These are phyloP conservation scores for Nepenthes mirabilis DNA, from an alignment of 148 eudicot species.

Conservation along the genomic window DNA sequence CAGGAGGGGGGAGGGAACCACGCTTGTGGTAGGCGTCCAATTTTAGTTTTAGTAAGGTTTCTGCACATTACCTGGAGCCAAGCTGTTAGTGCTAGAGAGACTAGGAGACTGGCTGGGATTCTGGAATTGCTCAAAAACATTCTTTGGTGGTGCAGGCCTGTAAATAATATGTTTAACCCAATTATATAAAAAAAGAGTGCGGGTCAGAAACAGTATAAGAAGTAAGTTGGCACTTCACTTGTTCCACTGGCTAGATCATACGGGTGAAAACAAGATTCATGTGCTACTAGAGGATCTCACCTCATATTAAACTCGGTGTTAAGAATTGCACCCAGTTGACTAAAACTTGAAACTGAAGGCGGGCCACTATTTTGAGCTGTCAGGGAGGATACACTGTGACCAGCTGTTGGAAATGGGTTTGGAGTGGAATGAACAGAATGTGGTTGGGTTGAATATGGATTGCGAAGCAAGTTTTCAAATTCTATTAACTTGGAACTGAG, in stretches of 20 bases:
- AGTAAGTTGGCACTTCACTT: conserved; percentile 4
- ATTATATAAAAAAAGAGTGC: conserved; percentile 6
- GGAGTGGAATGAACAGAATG: conserved; percentile 22
- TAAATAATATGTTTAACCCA: conserved; percentile 12
- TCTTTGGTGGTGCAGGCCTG: conserved; percentile 48
- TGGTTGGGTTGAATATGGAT: conserved; percentile 34
- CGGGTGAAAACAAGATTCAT: background rate
- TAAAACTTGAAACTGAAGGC: conserved; percentile 45
- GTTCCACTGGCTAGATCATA: background rate
- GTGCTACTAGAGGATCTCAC: conserved; percentile 18
- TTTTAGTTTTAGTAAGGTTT: background rate
- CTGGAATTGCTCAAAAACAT: conserved; percentile 50
- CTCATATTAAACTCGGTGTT: conserved; percentile 33
- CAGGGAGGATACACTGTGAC: conserved; percentile 7
- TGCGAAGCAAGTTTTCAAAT: conserved; percentile 46
- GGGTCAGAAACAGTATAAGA: background rate
- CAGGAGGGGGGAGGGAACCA: background rate
- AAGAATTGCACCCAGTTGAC: conserved; percentile 45
- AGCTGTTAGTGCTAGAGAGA: conserved; percentile 18
- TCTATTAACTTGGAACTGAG: conserved; percentile 56
- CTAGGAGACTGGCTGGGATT: conserved; percentile 18
- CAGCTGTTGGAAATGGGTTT: conserved; percentile 29
- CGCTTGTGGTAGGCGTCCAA: conserved; percentile 1
- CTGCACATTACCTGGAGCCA: conserved; percentile 26
- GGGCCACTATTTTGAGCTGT: conserved; percentile 25